A percentile compares a stretch with the other conserved stretches of the same genome.
Conservation (phyloP, 2,329 filamentous ascomycete genomes). For the Microthyrium microscopicum region DNA sequence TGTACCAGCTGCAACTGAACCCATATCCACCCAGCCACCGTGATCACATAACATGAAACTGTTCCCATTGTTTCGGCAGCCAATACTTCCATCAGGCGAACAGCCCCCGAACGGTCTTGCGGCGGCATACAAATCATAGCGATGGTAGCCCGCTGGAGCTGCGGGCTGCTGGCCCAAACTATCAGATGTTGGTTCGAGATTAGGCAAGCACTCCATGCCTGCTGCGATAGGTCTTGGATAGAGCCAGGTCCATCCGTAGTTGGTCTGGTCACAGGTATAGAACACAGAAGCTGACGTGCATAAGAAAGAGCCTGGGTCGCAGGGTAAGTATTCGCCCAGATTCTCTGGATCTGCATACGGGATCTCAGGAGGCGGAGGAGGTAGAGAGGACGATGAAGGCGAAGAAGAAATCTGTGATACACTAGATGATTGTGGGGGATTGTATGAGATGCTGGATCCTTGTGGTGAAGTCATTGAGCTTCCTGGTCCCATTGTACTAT, state of each 20-base stretch:
- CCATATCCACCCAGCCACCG: too few relatives aligned
- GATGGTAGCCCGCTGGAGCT: too few relatives aligned
- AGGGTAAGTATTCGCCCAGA: background rate
- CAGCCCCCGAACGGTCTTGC: too few relatives aligned
- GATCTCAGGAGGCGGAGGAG: background rate
- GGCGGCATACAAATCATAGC: too few relatives aligned
- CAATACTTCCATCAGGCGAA: too few relatives aligned
- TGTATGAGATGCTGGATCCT: background rate
- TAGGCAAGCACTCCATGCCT: background rate
- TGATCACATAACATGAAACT: too few relatives aligned
- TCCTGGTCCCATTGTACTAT: too few relatives aligned
- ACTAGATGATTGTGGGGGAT: background rate
- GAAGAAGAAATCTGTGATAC: background rate
- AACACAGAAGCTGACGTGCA: conserved; percentile 2
- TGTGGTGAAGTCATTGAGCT: too few relatives aligned
- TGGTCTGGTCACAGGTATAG: conserved; percentile 2
- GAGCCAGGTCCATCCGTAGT: background rate
- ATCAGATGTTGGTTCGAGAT: background rate
- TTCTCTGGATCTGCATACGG: too few relatives aligned
- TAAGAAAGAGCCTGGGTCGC: conserved; percentile 3
- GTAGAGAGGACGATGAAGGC: background rate
- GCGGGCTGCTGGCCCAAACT: too few relatives aligned
- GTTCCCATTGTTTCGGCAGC: too few relatives aligned
- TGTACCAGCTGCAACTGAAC: too few relatives aligned
- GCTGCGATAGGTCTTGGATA: background rate